A percentile compares a stretch with the other conserved stretches of the same genome.
Evolutionary conservation across 1,284 basidiomycete genomes (phyloP).

Genomic region (Sanghuangporus baumii): DNA sequence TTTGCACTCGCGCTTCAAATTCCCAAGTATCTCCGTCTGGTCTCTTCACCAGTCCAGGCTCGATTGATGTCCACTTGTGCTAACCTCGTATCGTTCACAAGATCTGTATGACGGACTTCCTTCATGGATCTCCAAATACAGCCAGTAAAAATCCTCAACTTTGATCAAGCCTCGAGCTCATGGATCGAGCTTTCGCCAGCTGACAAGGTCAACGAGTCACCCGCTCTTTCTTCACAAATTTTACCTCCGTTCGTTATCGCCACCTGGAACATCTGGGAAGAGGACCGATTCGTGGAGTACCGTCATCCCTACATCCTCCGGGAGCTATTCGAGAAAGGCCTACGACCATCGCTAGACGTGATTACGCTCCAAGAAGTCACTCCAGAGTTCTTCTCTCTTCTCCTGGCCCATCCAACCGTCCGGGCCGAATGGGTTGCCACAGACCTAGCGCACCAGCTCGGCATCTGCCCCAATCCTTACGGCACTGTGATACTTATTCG

Average conservation of each 20-base stretch:
- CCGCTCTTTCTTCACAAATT: neutral
- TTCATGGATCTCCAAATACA: no score
- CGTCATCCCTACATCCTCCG: neutral
- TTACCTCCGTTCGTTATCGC: neutral
- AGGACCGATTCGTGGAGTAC: neutral
- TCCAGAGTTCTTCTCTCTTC: neutral
- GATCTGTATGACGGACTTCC: no score
- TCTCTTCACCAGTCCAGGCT: no score
- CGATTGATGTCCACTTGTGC: no score
- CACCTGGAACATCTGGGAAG: neutral
- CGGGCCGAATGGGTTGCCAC: neutral
- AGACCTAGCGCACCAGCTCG: neutral
- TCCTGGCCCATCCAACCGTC: neutral
- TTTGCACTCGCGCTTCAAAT: no score
- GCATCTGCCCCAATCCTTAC: neutral
- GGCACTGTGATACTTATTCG: neutral
- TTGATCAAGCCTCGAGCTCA: neutral
- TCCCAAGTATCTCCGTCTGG: no score
- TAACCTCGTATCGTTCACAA: no score
- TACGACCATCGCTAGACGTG: neutral
- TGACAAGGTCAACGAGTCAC: neutral
- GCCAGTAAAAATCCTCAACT: no score
- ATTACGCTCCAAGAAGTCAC: neutral
- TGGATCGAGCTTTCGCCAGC: neutral
- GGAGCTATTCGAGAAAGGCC: neutral